These are phyloP conservation scores for Tolypocladium tropicale DNA, from an alignment of 2,329 filamentous ascomycete genomes.

Conservation along the genomic window DNA sequence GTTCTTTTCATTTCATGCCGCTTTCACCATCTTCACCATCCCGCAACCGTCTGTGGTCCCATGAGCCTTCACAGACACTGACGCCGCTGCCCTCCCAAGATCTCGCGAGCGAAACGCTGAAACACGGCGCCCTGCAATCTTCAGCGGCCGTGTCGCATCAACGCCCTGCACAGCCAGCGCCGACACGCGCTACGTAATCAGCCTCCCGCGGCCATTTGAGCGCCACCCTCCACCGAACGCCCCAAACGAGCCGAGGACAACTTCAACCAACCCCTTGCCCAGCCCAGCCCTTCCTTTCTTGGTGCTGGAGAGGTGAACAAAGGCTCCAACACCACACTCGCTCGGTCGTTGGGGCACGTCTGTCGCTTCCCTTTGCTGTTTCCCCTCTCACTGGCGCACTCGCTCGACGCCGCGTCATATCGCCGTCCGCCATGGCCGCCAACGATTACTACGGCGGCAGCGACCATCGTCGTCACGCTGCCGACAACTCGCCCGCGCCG, in stretches of 20 bases:
- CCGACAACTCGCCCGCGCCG: slow-evolving; percentile 24
- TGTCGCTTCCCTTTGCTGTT: background rate
- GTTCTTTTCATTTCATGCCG: background rate
- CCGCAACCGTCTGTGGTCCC: background rate
- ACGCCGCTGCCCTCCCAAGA: background rate
- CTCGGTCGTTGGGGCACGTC: background rate
- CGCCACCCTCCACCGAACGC: background rate
- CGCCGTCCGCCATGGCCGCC: slow-evolving; percentile 41
- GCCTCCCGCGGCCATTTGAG: background rate
- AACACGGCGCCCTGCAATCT: background rate
- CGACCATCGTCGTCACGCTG: slow-evolving; percentile 23
- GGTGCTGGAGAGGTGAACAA: background rate
- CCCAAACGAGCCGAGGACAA: background rate
- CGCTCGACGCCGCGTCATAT: background rate
- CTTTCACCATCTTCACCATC: background rate
- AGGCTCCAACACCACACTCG: background rate
- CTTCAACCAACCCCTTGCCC: background rate
- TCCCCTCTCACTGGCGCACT: background rate
- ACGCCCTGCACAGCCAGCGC: background rate
- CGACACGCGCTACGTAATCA: background rate
- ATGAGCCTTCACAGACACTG: background rate
- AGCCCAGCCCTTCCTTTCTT: background rate
- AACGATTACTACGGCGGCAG: slow-evolving; percentile 56
- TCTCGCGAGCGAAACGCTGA: background rate
- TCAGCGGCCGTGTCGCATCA: background rate